phyloP scores from a whole-genome alignment of 2,329 filamentous ascomycete species.

The Colletotrichum brevisporum region DNA sequence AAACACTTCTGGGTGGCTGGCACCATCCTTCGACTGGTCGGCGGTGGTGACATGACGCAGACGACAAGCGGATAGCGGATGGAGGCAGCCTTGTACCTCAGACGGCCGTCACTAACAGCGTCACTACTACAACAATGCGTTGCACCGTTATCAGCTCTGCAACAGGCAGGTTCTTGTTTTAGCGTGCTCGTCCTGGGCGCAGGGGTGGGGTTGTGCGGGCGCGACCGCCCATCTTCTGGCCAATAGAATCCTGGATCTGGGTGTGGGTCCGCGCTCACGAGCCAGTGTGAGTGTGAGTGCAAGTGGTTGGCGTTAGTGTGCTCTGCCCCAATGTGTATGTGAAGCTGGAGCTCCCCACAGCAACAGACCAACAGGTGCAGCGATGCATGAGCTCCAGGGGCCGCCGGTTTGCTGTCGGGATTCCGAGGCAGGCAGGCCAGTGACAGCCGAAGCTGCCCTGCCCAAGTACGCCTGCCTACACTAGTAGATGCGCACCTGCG shows the following conservation, averaged over 20 bases:
- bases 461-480: no score
- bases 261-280: background rate
- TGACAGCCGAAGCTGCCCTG: no score
- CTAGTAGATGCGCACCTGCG: background rate
- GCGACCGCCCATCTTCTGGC: constrained; percentile 22
- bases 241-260: constrained; percentile 12
- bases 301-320: constrained; percentile 1
- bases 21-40: background rate
- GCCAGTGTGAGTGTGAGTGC: constrained; percentile 7
- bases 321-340: constrained; percentile 5
- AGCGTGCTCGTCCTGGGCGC: constrained; percentile 16
- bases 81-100: background rate
- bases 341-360: constrained; percentile 38
- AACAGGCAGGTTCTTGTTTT: constrained; percentile 38
- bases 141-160: constrained; percentile 23
- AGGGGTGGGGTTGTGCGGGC: constrained; percentile 26
- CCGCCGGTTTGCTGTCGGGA: background rate
- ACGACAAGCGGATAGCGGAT: no score
- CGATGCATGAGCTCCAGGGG: constrained; percentile 15
- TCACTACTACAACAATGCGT: accelerated
- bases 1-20: background rate
- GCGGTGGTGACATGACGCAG: no score
- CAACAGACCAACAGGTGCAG: constrained; percentile 22
- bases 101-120: constrained; percentile 20
- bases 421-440: background rate